These are phyloP conservation scores for Perkinsus olseni DNA, from an alignment of 169 alveolate genomes.

Conservation along the genomic window DNA sequence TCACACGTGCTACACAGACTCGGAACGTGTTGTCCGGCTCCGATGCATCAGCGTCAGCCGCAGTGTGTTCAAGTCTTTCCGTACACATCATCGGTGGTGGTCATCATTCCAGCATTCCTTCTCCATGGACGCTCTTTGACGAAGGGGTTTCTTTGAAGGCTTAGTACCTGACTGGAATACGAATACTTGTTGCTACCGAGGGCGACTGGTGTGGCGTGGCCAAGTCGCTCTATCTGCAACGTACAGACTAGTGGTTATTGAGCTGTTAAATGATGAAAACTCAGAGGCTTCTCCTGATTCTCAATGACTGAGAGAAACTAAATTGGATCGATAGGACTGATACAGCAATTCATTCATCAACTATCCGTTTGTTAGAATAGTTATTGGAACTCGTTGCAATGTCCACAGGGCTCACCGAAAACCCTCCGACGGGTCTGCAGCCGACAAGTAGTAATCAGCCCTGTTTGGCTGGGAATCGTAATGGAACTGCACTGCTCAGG, in stretches of 20 bases:
- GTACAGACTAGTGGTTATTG: background rate
- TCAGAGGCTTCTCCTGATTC: constrained; percentile 3
- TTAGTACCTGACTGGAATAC: background rate
- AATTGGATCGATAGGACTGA: background rate
- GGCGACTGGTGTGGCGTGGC: background rate
- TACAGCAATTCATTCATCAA: background rate
- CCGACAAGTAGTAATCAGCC: background rate
- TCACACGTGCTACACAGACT: background rate
- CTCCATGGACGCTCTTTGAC: background rate
- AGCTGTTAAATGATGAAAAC: background rate
- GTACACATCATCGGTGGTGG: background rate
- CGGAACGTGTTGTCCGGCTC: constrained; percentile 6
- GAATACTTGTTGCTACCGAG: background rate
- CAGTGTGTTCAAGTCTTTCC: background rate
- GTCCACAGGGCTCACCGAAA: background rate
- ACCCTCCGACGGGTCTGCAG: background rate
- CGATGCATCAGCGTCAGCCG: background rate
- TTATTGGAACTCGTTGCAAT: no score
- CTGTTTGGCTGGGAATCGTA: no score
- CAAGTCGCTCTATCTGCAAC: background rate
- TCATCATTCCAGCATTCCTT: background rate
- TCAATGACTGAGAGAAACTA: background rate
- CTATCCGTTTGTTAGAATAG: no score
- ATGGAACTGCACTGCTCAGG: background rate
- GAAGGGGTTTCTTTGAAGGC: background rate